Evolutionary conservation across 2,329 filamentous ascomycete species (phyloP).

Genomic region (Phoma sp.): DNA sequence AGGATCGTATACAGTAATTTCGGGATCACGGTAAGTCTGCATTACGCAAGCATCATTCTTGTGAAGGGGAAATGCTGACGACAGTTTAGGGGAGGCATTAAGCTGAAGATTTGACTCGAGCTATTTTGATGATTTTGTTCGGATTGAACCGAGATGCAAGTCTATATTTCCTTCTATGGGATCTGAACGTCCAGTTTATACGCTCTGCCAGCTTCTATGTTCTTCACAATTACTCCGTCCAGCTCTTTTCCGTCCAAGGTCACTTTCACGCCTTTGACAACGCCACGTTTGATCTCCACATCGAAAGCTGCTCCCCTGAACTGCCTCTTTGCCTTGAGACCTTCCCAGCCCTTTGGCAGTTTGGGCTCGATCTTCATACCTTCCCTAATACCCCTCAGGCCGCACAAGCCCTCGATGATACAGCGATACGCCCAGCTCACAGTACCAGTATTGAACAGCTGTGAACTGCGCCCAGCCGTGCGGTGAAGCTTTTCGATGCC

Average conservation of each 20-base stretch:
- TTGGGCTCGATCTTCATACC: conserved; percentile 60
- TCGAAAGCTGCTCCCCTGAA: conserved; percentile 62
- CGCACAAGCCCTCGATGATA: conserved; percentile 64
- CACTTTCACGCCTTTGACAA: conserved; percentile 54
- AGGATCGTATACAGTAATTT: conserved; percentile 17
- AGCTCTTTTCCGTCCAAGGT: conserved; percentile 50
- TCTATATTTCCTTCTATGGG: not conserved
- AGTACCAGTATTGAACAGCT: conserved; percentile 67
- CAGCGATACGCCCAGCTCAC: conserved; percentile 65
- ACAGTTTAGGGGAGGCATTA: too few relatives aligned
- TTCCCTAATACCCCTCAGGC: conserved; percentile 58
- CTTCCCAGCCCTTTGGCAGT: conserved; percentile 60
- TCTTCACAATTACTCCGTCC: conserved; percentile 51
- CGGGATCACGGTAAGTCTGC: conserved; percentile 7
- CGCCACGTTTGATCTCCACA: conserved; percentile 54
- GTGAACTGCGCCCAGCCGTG: conserved; percentile 64
- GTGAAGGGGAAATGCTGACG: not conserved
- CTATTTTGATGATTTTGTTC: too few relatives aligned
- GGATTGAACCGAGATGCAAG: too few relatives aligned
- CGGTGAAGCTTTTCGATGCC: conserved; percentile 30
- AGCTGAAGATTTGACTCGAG: too few relatives aligned
- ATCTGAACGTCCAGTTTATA: conserved; percentile 55
- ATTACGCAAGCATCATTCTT: too few relatives aligned
- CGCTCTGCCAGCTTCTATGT: conserved; percentile 53
- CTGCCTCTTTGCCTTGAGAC: conserved; percentile 56